Evolutionary conservation across 1,284 basidiomycete species (phyloP), one percentile per base, ranked within the genome.

Genomic region (Leccinum huronense): DNA sequence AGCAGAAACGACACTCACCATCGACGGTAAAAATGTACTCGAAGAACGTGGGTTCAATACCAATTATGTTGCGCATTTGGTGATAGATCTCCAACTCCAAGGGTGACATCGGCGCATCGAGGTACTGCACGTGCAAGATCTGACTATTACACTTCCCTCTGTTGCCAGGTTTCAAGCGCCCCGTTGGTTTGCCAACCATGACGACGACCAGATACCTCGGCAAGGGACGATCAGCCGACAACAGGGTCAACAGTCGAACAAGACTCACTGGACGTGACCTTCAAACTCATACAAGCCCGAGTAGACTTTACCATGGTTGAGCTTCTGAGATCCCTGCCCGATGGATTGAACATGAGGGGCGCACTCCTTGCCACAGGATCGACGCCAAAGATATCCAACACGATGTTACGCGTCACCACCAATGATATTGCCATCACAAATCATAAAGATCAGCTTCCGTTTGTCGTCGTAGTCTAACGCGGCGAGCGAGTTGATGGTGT

Each of bases 111-210:
- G 96, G 89, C 3, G 90, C 82, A 72, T 98, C 93, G 69, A 99
- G 84, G 79, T 97, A 99, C 72, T 97, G 93, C 87, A 99, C 88
- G 64, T 98, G 77, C 54, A 98, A 73, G 73, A 99, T 94, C 75
- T 99, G 97, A 78, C 94, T 95, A 80, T 99, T 97, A 76, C 97
- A 93, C 80, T 99, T 99, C 65, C 97, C 97, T 75, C 97, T 88
- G 83, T 99, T 98, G 23, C 97, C 97, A 14, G 97, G 97, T 72
- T 93, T 94, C 11, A 90, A 90, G 87, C 77, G 87, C 77, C 98
- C 97, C 8, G 90, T 94, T 2, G 97, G 97, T 78, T 97, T 97
- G 65, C 97, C 96, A 60, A 97, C 93, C 79, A 99, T 99, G 77
- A 95, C 93, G 34, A 98, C 82, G 31, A 99, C 95, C 78, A 99